Base-by-base conservation (phyloP, 2,329 filamentous ascomycete genomes). In the Fusarium sp. region DNA sequence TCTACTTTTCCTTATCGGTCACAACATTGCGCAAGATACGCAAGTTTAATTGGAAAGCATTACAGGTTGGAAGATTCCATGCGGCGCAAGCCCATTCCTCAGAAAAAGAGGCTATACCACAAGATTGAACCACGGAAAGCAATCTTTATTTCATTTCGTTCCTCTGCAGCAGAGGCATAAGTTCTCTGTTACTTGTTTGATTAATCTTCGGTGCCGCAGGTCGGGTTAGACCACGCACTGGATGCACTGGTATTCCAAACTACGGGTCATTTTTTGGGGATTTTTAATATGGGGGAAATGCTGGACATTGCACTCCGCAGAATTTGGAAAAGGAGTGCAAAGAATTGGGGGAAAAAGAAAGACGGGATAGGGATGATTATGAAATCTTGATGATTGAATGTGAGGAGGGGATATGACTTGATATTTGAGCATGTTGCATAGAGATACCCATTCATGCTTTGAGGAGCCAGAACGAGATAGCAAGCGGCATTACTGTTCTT, bases 371-470 rank as follows among this genome's bases (percentile, higher is more conserved):
- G 44, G 58, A 70, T 31, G 70, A 60, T 72, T 62, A 78, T 65
- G 75, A 74, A 74, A 77, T 78, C 69, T 77, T 77, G 74, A 79
- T 60, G 73, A 77, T 69, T 63, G 66, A 75, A 72, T 57, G 67
- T 72, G 63, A 49, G 70, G 75, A 73, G 74, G 69, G 38, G 56
- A 76, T 70, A 70, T 56, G 74, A 77, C 63, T 74, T 75, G 55
- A 73, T 70, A 44, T 73, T 73, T 63, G 48, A 73, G 70, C 76
- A 78, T 78, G 77, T 78, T 78, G 75, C 72, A 80, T 80, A 80
- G 75, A 80, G 79, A 80, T 80, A 80, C 79, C 79, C 79, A 78
- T 71, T 75, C 60, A 72, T 78, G 64, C 68, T 77, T 72, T 74
- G 74, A 69, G 70, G 73, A 73, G 75, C 67, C 73, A 77, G 69